phyloP scores from a whole-genome alignment of 148 eudicot genomes.

The Mesembryanthemum crystallinum region DNA sequence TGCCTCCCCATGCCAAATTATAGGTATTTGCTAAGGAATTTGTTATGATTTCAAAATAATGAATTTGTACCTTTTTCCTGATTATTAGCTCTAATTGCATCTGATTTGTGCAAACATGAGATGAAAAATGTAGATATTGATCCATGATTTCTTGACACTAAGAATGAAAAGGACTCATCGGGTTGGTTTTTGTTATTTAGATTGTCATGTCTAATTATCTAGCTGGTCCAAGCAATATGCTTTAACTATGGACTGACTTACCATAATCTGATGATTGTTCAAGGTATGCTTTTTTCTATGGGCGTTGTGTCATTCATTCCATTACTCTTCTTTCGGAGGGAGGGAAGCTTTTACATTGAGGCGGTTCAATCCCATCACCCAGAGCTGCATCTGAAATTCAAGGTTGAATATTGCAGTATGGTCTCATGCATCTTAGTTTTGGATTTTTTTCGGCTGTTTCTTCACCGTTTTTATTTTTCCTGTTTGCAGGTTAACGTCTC shows the following conservation, averaged over 20 bases:
- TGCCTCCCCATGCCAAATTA: constrained; percentile 49
- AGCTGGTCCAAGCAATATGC: constrained; percentile 16
- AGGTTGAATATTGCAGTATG: constrained; percentile 37
- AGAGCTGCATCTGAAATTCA: constrained; percentile 41
- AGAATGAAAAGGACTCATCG: too few species aligned
- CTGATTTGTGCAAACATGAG: too few species aligned
- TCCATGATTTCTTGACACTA: too few species aligned
- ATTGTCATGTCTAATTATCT: background rate
- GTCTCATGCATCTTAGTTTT: background rate
- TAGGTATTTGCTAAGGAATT: constrained; percentile 73
- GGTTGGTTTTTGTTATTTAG: too few species aligned
- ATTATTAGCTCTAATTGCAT: too few species aligned
- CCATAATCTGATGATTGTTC: constrained; percentile 32
- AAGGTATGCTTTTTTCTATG: constrained; percentile 42
- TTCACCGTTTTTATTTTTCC: background rate
- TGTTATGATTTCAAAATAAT: too few species aligned
- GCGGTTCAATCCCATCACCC: constrained; percentile 53
- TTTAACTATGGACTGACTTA: constrained; percentile 36
- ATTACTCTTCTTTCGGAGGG: constrained; percentile 48
- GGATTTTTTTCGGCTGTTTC: background rate
- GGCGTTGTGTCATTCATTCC: constrained; percentile 49
- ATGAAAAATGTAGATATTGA: too few species aligned
- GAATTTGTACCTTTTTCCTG: too few species aligned
- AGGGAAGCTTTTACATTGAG: constrained; percentile 41
- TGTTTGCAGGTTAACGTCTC: constrained; percentile 18